phyloP scores from a whole-genome alignment of 352 stramenopile genomes.

The Globisporangium orthogonon region DNA sequence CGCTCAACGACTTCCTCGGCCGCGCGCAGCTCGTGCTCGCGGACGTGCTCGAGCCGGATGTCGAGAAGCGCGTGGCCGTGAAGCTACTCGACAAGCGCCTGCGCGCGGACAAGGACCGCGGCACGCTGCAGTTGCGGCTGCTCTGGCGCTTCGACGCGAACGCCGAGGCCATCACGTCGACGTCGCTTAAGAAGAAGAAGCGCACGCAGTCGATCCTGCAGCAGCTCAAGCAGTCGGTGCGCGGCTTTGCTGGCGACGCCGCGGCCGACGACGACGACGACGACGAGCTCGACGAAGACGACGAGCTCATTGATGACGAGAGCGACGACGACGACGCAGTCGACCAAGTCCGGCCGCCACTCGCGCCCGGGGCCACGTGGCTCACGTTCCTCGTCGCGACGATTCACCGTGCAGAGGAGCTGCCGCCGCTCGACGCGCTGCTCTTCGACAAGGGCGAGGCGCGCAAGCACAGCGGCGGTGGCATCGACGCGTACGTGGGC shows the following conservation, averaged over 20 bases:
- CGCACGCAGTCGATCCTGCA: slow-evolving; percentile 31
- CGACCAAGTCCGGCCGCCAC: slow-evolving; percentile 14
- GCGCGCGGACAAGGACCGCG: slow-evolving; percentile 42
- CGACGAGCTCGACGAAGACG: slow-evolving; percentile 34
- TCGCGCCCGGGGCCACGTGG: slow-evolving; percentile 32
- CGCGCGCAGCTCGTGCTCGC: slow-evolving; percentile 43
- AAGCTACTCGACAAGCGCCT: slow-evolving; percentile 54
- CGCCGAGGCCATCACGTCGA: slow-evolving; percentile 35
- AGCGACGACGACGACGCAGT: slow-evolving; percentile 24
- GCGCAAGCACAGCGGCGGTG: slow-evolving; percentile 37
- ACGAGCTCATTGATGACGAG: slow-evolving; percentile 39
- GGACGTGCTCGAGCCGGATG: slow-evolving; percentile 36
- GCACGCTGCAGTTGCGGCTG: slow-evolving; percentile 46
- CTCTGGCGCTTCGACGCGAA: slow-evolving; percentile 49
- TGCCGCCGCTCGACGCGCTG: slow-evolving; percentile 56
- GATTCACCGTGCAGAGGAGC: slow-evolving; percentile 54
- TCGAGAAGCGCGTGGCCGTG: slow-evolving; percentile 42
- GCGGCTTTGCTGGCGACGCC: slow-evolving; percentile 25
- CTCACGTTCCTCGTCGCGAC: slow-evolving; percentile 51
- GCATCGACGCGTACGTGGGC: slow-evolving; percentile 67
- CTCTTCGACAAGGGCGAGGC: slow-evolving; percentile 42
- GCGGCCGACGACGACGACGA: slow-evolving; percentile 32
- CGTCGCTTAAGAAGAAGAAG: slow-evolving; percentile 40
- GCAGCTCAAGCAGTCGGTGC: slow-evolving; percentile 46
- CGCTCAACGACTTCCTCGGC: slow-evolving; percentile 66